Evolutionary conservation across 345 rosid species (phyloP), one percentile per base, ranked within the genome.

Genomic region (Bretschneidera sinensis): DNA sequence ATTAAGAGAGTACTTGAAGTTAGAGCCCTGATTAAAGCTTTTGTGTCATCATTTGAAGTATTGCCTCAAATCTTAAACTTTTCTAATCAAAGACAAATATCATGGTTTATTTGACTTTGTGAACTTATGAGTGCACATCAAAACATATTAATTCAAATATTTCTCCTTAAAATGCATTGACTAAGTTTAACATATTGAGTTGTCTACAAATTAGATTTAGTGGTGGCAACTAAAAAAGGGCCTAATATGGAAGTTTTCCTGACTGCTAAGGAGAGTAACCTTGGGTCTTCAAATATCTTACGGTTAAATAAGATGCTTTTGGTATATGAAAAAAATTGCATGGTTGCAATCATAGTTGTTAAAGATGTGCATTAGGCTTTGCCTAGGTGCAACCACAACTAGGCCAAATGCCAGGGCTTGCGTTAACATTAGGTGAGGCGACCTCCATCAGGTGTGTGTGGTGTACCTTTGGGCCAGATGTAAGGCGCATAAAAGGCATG

Each of bases 1-100:
- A 51, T 54, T 87, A 39, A 86, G 89, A 51, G 97, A 92, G 69
- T 92, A 89, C 71, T 48, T 92, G 78, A 85, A 79, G 59, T 80
- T 83, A 53, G 89, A 87, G 65, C 82, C 89, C 22, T 92, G 97
- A 95, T 63, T 89, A 81, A 87, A 78, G 76, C 80, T 84, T 72
- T 70, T 89, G 66, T 77, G 86, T 22, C 60, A 85, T 47, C 69
- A 74, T 64, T 73, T 87, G 48, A 81, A 87, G 98, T 92, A 83
- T 64, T 47, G 48, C n/a, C 63, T 31, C 47, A 14, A 57, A 43
- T 56, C 43, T 20, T 1, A 2, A 51, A 24, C 13, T 43, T 6
- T 63, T 49, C 45, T 39, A 1, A 11, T 39, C 16, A 39, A 14
- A 39, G 4, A 14, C 33, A 39, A 39, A 39, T 9, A 5, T 39